Base-by-base conservation (phyloP, 495 filamentous ascomycete genomes). In the Wilcoxina mikolae region DNA sequence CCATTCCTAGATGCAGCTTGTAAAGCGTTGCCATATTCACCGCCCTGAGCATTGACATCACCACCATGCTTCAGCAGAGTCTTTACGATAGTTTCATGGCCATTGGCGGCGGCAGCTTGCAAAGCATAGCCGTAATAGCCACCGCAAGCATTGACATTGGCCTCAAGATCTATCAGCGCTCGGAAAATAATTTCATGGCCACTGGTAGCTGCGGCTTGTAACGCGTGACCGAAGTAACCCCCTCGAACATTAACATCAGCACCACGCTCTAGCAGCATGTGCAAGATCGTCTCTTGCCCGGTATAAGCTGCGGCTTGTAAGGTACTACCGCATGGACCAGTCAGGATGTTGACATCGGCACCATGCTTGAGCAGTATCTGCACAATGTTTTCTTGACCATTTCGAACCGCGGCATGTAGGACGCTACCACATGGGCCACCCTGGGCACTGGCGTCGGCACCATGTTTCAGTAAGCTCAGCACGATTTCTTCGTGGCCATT, bases 21-120 rank as follows among this genome's bases (percentile, higher is more conserved):
- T n/a, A 57, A 41, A 28, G 55, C 41, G 4, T 24, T 52, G 42
- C 11, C 42, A 17, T 45, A 12, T 56, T n/a, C n/a, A n/a, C n/a
- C 58, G 12, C 63, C 59, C 0, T 41, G 51, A 10, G 57, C 39
- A 26, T 60, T 60, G n/a, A n/a, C n/a, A n/a, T n/a, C n/a, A n/a
- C n/a, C n/a, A 15, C 63, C 58, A 46, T 68, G 53, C 0, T 66
- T 66, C 0, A 71, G 25, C 20, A 72, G 58, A 2, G 39, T 12
- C 50, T 18, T 26, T 10, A 53, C 27, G 27, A 53, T 29, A 20
- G 50, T 29, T 29, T 53, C 50, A n/a, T 24, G 33, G 3, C 50
- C 33, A n/a, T 23, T 7, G 20, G 3, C 2, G 2, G 33, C 33
- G 20, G 27, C 50, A 18, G 28, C 50, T 4, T 35, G 4, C 5